A percentile compares a stretch with the other conserved stretches of the same genome.
These are phyloP conservation scores for Sclerotinia subarctica DNA, from an alignment of 2,329 filamentous ascomycete species.

Conservation along the genomic window DNA sequence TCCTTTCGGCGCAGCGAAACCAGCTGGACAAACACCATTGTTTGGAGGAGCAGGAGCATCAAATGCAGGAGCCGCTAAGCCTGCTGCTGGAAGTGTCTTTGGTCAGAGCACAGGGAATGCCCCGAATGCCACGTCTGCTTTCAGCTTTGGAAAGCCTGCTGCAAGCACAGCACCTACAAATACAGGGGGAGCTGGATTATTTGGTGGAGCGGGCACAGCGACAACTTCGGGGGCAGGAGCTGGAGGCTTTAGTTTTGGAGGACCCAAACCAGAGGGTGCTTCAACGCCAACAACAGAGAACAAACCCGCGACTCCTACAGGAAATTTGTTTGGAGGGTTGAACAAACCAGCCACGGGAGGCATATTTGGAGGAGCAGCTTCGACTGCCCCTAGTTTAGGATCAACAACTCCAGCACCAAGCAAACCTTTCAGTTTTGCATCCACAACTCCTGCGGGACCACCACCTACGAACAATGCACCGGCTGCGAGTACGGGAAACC, in stretches of 20 bases:
- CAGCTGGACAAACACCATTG: slow-evolving; percentile 6
- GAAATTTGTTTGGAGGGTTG: slow-evolving; percentile 17
- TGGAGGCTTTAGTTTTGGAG: slow-evolving; percentile 24
- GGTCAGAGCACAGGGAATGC: slow-evolving; percentile 35
- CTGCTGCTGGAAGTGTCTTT: slow-evolving; percentile 29
- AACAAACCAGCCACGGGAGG: slow-evolving; percentile 19
- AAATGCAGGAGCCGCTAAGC: slow-evolving; percentile 8
- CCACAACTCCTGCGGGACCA: slow-evolving; percentile 37
- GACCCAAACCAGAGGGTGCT: slow-evolving; percentile 19
- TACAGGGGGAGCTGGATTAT: slow-evolving; percentile 13
- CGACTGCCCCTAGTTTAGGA: slow-evolving; percentile 27
- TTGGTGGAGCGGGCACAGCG: slow-evolving; percentile 17
- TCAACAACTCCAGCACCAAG: slow-evolving; percentile 28
- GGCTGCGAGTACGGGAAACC: slow-evolving; percentile 22
- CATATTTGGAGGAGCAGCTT: slow-evolving; percentile 28
- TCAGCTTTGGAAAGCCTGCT: slow-evolving; percentile 17
- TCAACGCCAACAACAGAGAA: slow-evolving; percentile 26
- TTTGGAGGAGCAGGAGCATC: slow-evolving; percentile 13
- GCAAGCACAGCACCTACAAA: slow-evolving; percentile 15
- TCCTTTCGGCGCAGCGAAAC: slow-evolving; percentile 1
- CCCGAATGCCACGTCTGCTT: slow-evolving; percentile 28
- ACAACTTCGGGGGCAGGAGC: slow-evolving; percentile 24
- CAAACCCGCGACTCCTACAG: slow-evolving; percentile 22
- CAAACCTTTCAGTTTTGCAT: slow-evolving; percentile 25
- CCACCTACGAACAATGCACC: slow-evolving; percentile 32